These are phyloP conservation scores for Chaetomium fimeti DNA, from an alignment of 495 filamentous ascomycete species.

Conservation along the genomic window DNA sequence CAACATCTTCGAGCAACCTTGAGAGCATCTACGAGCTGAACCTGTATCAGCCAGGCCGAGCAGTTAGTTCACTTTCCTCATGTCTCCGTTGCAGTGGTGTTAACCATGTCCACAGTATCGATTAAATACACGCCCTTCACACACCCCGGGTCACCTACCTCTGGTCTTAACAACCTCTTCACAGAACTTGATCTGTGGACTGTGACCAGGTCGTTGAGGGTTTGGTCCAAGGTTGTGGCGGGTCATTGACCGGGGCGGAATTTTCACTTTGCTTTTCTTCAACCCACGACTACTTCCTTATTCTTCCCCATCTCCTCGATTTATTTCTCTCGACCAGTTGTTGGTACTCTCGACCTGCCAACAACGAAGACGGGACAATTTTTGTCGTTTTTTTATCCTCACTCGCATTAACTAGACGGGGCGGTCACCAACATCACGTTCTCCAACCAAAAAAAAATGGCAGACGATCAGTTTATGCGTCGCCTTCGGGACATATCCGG, in stretches of 20 bases:
- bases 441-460: not conserved
- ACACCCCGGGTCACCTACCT: not conserved
- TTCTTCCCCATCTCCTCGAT: not conserved
- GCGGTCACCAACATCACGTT: not conserved
- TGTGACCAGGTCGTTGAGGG: not conserved
- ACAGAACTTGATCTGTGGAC: not conserved
- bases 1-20: not conserved
- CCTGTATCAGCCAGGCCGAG: not conserved
- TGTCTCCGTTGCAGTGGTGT: not conserved
- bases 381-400: not conserved
- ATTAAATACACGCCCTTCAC: no score
- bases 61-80: not conserved
- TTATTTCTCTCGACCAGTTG: not conserved
- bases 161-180: not conserved
- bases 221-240: not conserved
- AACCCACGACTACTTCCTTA: not conserved
- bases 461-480: conserved; percentile 20
- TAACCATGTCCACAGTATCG: not conserved
- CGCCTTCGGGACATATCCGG: conserved; percentile 22
- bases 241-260: not conserved
- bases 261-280: not conserved
- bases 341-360: not conserved
- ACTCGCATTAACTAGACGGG: not conserved
- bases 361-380: no score
- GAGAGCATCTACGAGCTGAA: not conserved